Base-by-base conservation (phyloP, 345 rosid genomes). In the Erucastrum elatum region DNA sequence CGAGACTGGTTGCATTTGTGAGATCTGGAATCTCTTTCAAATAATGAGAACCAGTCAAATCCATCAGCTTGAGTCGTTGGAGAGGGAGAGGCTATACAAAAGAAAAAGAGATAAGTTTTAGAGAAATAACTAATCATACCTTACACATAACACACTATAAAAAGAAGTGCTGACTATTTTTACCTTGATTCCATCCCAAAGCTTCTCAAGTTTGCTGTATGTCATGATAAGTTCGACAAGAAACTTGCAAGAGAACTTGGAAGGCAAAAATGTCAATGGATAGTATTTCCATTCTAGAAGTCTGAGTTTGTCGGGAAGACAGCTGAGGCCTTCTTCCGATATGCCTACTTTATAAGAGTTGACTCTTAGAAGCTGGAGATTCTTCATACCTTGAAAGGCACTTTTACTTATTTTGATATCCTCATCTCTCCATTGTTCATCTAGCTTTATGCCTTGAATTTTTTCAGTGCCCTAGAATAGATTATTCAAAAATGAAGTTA, bases 151-250 rank as follows among this genome's bases (percentile, higher is more conserved):
- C 11, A 56, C 49, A 41, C 10, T 41, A 1, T 1, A 27, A 27
- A 27, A 27, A 27, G 2, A 29, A 4, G 3, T 8, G 17, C 9
- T 0, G 26, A 31, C 6, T n/a, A 21, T 34, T 8, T 10, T 25
- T 77, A 82, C 82, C 27, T 75, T 60, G 16, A 5, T 53, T 71
- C 62, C 64, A 10, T 39, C 39, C 83, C 83, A 83, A 0, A 83
- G 66, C 44, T 76, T 66, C 67, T 80, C n/a, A 3, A 83, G 3
- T 4, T 27, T 46, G 75, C 81, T 58, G 0, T 13, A 0, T 1
- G 2, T n/a, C 56, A 82, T 25, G 27, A 9, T 12, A 8, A 81
- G 67, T 53, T 70, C 75, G 3, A 78, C 73, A 16, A 74, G 77
- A 4, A 70, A 66, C 9, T 81, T 0, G 46, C 62, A 8, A 15